A percentile compares a stretch with the other conserved stretches of the same genome.
phyloP scores from a whole-genome alignment of 1,284 basidiomycete genomes.

The Malassezia sympodialis region DNA sequence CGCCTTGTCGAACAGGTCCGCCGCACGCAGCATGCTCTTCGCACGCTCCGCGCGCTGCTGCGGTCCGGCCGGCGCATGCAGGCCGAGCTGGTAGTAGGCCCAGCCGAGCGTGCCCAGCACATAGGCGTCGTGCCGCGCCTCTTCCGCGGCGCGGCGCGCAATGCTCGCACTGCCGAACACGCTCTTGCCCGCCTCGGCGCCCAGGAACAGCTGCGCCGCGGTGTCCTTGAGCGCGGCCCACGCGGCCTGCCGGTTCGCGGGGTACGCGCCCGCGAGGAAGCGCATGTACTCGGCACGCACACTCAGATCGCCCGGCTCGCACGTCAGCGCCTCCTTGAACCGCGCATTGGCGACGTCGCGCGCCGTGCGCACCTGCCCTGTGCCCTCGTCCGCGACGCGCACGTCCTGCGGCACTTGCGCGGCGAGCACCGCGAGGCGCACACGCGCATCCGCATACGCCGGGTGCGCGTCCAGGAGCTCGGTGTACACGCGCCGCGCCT shows the following conservation, averaged over 20 bases:
- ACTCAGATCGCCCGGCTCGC: conserved; percentile 39
- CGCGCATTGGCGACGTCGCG: conserved; percentile 31
- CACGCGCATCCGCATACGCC: conserved; percentile 46
- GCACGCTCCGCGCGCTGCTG: conserved; percentile 29
- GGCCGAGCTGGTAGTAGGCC: conserved; percentile 44
- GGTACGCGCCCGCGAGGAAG: conserved; percentile 43
- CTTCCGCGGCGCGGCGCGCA: conserved; percentile 29
- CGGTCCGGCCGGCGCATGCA: conserved; percentile 28
- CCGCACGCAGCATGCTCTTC: conserved; percentile 39
- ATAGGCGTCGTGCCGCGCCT: conserved; percentile 36
- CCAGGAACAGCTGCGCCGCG: conserved; percentile 38
- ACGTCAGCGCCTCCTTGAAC: conserved; percentile 38
- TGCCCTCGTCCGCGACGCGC: conserved; percentile 11
- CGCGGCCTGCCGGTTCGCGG: conserved; percentile 29
- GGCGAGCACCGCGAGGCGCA: conserved; percentile 41
- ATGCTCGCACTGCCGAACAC: conserved; percentile 30
- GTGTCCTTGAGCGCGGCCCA: conserved; percentile 44
- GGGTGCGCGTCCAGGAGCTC: conserved; percentile 37
- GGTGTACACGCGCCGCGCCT: conserved; percentile 36
- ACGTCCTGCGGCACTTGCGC: conserved; percentile 17
- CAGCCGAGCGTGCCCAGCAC: conserved; percentile 40
- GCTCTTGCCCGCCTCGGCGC: conserved; percentile 20
- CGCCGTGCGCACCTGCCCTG: conserved; percentile 18
- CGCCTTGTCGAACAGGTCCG: conserved; percentile 45
- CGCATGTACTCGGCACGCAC: conserved; percentile 40